Evolutionary conservation across 305 asterid genomes (phyloP), one percentile per base, ranked within the genome.

Genomic region (Coffea humblotiana): DNA sequence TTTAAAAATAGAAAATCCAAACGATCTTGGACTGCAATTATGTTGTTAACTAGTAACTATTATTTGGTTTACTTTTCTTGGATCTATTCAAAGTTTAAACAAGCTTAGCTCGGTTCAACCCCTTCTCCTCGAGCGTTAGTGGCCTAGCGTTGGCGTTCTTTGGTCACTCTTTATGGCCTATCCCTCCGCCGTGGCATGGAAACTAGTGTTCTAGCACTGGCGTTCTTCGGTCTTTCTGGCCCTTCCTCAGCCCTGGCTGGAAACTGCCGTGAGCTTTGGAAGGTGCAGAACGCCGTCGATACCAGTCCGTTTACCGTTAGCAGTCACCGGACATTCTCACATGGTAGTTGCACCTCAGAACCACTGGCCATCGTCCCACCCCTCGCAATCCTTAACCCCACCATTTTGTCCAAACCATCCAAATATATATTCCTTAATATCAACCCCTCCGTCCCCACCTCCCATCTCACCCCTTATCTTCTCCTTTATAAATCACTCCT

Each of bases 251-350:
- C 51, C 51, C 13, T 48, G 13, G 54, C 66, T 29, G 14, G 77
- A 64, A 32, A 5, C 11, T 4, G n/a, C 23, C 67, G 47, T 29
- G 2, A 10, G 11, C 65, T 1, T 8, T 23, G 2, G 23, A 21
- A 21, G 8, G 40, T 16, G 3, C 27, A 47, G 68, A 80, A 65
- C 74, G 79, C 56, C 79, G 58, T 74, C 79, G 29, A 37, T 18
- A 0, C 60, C 21, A 51, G 52, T 52, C 67, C 80, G 75, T 80
- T 80, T 35, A 54, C 77, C 83, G 80, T 80, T 80, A 71, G 13
- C 48, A 27, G 54, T 65, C 68, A 54, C 79, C 67, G 65, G 77
- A 79, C 86, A 83, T 65, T 80, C 83, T 80, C 86, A 83, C 86
- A 77, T 83, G 86, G 81, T 71, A 60, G 83, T 71, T 75, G 80